A percentile compares a stretch with the other conserved stretches of the same genome.
phyloP scores from a whole-genome alignment of 768 basidiomycete genomes.

The Panus rudis region DNA sequence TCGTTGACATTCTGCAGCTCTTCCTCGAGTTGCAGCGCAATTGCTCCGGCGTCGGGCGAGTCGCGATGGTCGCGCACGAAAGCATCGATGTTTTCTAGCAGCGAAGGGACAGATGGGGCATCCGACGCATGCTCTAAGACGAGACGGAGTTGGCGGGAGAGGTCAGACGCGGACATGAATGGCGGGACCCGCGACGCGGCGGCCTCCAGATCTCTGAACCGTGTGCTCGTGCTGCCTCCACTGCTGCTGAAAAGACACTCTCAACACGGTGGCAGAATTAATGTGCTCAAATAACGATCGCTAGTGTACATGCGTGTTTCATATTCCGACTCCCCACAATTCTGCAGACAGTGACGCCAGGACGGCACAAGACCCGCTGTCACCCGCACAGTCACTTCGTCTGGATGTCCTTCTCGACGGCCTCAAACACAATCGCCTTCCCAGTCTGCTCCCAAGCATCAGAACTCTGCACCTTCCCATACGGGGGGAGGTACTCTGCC shows the following conservation, averaged over 20 bases:
- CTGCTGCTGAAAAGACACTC: no score
- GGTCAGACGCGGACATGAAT: constrained; percentile 30
- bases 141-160: constrained; percentile 48
- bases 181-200: not conserved
- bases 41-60: constrained; percentile 36
- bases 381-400: not conserved
- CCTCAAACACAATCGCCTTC: constrained; percentile 28
- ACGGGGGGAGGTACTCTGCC: constrained; percentile 30
- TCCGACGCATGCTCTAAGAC: constrained; percentile 50
- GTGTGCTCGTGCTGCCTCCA: not conserved
- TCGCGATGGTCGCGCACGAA: constrained; percentile 46
- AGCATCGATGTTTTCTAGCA: constrained; percentile 45
- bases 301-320: no score
- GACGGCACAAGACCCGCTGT: no score
- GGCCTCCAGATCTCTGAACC: not conserved
- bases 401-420: constrained; percentile 20
- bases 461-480: constrained; percentile 29
- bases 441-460: constrained; percentile 33
- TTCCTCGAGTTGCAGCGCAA: constrained; percentile 50
- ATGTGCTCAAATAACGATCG: not conserved
- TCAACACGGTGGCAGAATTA: not conserved
- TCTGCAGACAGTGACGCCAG: no score
- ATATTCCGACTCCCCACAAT: no score
- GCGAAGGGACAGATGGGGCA: constrained; percentile 40
- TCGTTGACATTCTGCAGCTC: constrained; percentile 59